Evolutionary conservation across 148 eudicot genomes (phyloP).

Genomic region (Camellia japonica): DNA sequence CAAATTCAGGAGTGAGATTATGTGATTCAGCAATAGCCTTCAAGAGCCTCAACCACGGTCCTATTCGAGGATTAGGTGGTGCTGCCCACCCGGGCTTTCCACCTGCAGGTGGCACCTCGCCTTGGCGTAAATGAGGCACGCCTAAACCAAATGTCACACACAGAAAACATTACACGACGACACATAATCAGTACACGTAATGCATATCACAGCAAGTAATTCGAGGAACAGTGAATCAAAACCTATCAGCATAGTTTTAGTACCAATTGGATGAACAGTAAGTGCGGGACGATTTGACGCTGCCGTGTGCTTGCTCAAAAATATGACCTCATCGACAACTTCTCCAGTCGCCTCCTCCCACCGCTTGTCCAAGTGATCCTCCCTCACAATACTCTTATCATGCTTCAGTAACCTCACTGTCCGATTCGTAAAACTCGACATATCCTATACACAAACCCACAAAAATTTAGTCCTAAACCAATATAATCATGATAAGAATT

Average conservation of each 20-base stretch:
- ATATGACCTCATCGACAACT: conserved; percentile 47
- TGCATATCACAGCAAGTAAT: no score
- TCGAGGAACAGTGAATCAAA: no score
- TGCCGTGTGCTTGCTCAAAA: conserved; percentile 58
- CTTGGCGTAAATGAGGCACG: conserved; percentile 69
- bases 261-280: conserved; percentile 66
- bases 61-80: conserved; percentile 73
- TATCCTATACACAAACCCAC: conserved; percentile 27
- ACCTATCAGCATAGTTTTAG: background rate
- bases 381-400: conserved; percentile 41
- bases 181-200: no score
- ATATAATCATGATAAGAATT: background rate
- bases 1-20: conserved; percentile 66
- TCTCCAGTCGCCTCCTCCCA: conserved; percentile 49
- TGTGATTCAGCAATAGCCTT: conserved; percentile 56
- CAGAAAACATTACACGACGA: background rate
- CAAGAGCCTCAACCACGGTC: conserved; percentile 60
- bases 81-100: conserved; percentile 85
- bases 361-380: conserved; percentile 49
- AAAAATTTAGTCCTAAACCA: background rate
- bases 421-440: conserved; percentile 34
- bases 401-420: conserved; percentile 53
- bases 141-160: conserved; percentile 37
- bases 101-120: conserved; percentile 64
- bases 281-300: conserved; percentile 61